Conservation (phyloP, 257 asterid genomes). For the Orobanche coerulescens region DNA sequence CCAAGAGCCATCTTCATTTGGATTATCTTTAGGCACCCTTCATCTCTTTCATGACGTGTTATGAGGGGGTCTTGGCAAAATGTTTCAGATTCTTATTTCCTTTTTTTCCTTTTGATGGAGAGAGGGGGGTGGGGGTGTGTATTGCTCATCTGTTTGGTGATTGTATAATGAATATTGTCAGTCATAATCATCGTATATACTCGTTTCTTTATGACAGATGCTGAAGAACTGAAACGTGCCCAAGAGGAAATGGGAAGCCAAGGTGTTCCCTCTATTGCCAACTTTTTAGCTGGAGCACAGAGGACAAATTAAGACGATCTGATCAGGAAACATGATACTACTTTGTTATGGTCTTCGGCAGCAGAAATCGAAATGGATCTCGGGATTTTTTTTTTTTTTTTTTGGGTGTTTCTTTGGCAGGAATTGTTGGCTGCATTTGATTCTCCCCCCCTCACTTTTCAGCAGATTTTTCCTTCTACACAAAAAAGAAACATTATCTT, state of each 20-base stretch:
- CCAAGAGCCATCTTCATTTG: not conserved
- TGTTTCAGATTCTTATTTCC: too few relatives aligned
- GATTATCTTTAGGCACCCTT: too few relatives aligned
- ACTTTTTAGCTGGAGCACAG: conserved; percentile 71
- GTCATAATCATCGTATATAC: too few relatives aligned
- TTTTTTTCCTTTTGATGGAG: too few relatives aligned
- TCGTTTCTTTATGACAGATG: conserved; percentile 34
- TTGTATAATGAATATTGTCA: too few relatives aligned
- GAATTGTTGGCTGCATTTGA: conserved; percentile 5
- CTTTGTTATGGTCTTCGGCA: not conserved
- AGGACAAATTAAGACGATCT: conserved; percentile 37
- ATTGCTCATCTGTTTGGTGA: too few relatives aligned
- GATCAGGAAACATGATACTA: not conserved
- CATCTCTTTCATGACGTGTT: too few relatives aligned
- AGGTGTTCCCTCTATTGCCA: conserved; percentile 81
- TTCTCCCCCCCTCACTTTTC: conserved; percentile 17
- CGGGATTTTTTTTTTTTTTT: too few relatives aligned
- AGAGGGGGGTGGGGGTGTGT: too few relatives aligned
- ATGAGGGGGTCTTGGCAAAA: too few relatives aligned
- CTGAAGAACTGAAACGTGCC: conserved; percentile 88
- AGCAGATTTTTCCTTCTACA: not conserved
- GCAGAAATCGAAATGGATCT: conserved; percentile 2
- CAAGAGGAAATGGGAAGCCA: conserved; percentile 98
- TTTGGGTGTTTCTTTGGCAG: not conserved
- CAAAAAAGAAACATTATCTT: not conserved